Conservation (phyloP, 495 filamentous ascomycete species). For the Aeminium ludgeri region DNA sequence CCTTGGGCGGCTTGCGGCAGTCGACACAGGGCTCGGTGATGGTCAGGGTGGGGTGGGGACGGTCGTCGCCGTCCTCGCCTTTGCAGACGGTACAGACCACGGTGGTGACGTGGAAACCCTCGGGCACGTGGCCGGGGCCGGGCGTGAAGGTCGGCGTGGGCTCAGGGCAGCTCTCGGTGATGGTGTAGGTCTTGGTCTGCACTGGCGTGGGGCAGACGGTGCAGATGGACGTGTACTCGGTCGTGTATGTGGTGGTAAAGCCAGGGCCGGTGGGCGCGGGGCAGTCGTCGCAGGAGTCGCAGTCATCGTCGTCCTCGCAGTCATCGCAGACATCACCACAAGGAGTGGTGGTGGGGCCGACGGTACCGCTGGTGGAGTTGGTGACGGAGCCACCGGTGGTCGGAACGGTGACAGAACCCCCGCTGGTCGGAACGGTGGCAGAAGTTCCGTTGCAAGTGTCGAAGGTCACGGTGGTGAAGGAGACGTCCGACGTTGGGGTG, state of each 20-base stretch:
- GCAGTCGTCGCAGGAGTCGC: no score
- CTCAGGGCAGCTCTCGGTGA: slow-evolving; percentile 27
- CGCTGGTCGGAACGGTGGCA: slow-evolving; percentile 9
- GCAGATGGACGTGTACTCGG: slow-evolving; percentile 26
- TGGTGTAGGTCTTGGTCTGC: slow-evolving; percentile 30
- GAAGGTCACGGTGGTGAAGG: slow-evolving; percentile 10
- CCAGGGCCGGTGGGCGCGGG: neutral
- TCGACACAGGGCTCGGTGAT: slow-evolving; percentile 22
- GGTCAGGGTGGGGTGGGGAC: slow-evolving; percentile 22
- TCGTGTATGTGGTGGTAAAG: slow-evolving; percentile 30
- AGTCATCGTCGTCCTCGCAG: no score
- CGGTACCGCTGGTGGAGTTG: no score
- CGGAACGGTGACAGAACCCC: neutral
- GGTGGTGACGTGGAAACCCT: slow-evolving; percentile 32
- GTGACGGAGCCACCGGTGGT: neutral
- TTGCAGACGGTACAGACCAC: slow-evolving; percentile 28
- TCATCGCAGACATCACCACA: neutral
- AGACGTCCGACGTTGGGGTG: neutral
- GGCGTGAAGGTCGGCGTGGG: slow-evolving; percentile 17
- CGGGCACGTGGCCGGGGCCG: slow-evolving; percentile 20
- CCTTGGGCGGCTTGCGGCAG: no score
- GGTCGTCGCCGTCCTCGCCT: slow-evolving; percentile 12
- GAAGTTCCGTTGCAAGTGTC: slow-evolving; percentile 9
- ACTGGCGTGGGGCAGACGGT: slow-evolving; percentile 27
- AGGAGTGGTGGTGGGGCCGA: no score